Conservation (phyloP, 1,139 yeast species). For the Sporopachydermia cereana region DNA sequence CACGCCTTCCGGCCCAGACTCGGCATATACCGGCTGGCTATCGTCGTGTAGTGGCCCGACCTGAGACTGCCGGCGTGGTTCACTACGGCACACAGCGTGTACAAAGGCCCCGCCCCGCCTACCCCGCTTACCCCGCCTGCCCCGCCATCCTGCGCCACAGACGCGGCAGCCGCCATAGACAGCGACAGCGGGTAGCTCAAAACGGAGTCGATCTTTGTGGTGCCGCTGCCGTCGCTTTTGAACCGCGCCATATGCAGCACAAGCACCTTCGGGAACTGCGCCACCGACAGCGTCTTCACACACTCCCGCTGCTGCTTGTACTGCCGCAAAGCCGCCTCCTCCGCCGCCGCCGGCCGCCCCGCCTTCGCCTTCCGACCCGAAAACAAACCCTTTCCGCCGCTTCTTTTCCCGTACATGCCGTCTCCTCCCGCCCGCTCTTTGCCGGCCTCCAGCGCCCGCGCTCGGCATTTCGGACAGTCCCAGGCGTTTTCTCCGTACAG, state of each 20-base stretch:
- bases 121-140: background rate
- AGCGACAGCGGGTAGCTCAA: slow-evolving; percentile 4
- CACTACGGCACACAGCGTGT: slow-evolving; percentile 5
- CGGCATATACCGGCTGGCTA: background rate
- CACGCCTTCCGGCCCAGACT: background rate
- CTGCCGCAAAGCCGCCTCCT: slow-evolving; percentile 1
- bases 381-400: background rate
- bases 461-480: slow-evolving; percentile 6
- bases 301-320: background rate
- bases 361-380: background rate
- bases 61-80: slow-evolving; percentile 2
- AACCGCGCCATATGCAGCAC: slow-evolving; percentile 5
- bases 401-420: background rate
- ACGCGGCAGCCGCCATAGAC: background rate
- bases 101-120: background rate
- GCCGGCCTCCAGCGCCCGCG: background rate
- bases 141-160: background rate
- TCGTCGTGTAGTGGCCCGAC: slow-evolving; percentile 6
- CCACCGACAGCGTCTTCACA: background rate
- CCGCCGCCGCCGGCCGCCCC: background rate
- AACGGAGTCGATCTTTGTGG: slow-evolving; percentile 2
- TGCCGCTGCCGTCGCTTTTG: background rate
- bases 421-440: background rate
- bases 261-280: slow-evolving; percentile 5
- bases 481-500: slow-evolving; percentile 2